A percentile compares a stretch with the other conserved stretches of the same genome.
phyloP scores from a whole-genome alignment of 768 basidiomycete species.

The Strobilomyces dryophilus region DNA sequence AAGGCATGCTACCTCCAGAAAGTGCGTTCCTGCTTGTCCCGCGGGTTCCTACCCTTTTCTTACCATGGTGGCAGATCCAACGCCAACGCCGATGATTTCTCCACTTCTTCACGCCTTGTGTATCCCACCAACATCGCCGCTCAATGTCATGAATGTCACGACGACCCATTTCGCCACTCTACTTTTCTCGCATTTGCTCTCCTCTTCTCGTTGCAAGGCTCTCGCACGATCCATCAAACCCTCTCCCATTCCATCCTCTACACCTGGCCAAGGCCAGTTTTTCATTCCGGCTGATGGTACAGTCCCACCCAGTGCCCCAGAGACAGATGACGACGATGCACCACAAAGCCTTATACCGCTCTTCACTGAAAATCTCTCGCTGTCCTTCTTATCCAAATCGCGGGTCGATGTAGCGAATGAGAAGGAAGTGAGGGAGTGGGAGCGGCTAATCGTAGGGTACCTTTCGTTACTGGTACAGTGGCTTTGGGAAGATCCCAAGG shows the following conservation, averaged over 20 bases:
- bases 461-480: constrained; percentile 82
- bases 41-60: neutral
- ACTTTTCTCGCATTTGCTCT: constrained; percentile 76
- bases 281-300: constrained; percentile 75
- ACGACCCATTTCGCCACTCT: constrained; percentile 73
- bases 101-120: constrained; percentile 70
- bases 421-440: constrained; percentile 83
- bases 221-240: constrained; percentile 65
- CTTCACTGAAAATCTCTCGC: constrained; percentile 86
- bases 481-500: constrained; percentile 93
- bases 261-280: constrained; percentile 41
- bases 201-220: constrained; percentile 60
- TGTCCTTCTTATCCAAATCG: constrained; percentile 75
- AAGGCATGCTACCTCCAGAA: constrained; percentile 66
- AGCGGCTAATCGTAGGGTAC: constrained; percentile 82
- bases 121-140: constrained; percentile 54
- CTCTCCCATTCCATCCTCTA: constrained; percentile 31
- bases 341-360: constrained; percentile 76
- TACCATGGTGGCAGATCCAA: constrained; percentile 15
- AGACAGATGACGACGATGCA: constrained; percentile 53
- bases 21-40: constrained; percentile 25
- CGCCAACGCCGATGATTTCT: constrained; percentile 47
- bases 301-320: constrained; percentile 32
- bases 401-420: constrained; percentile 48
- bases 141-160: constrained; percentile 52